Evolutionary conservation across 495 filamentous ascomycete genomes (phyloP).

Genomic region (Daldinia grandis): DNA sequence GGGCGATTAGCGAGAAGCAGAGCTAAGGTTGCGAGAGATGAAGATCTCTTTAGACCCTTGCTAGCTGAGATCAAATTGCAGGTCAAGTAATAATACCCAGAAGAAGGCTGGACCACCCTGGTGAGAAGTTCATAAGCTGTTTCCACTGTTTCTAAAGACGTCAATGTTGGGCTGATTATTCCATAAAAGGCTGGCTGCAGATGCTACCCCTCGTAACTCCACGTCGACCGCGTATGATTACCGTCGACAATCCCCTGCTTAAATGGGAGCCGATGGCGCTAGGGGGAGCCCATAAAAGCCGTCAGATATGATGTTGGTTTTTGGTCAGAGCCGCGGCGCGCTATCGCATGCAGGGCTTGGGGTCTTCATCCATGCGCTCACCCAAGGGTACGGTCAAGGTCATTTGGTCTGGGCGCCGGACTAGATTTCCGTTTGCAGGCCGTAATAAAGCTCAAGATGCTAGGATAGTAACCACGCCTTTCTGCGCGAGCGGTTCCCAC

Average conservation of each 20-base stretch:
- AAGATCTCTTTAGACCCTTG: conserved; percentile 40
- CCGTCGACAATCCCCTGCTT: conserved; percentile 38
- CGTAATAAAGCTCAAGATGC: conserved; percentile 34
- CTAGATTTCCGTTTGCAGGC: conserved; percentile 43
- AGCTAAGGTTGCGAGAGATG: conserved; percentile 41
- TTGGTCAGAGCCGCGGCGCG: conserved; percentile 38
- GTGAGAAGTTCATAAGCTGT: conserved; percentile 33
- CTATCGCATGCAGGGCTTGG: conserved; percentile 42
- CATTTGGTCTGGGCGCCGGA: conserved; percentile 41
- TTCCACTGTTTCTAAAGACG: conserved; percentile 42
- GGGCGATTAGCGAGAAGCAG: conserved; percentile 39
- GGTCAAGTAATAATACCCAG: conserved; percentile 40
- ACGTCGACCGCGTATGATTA: conserved; percentile 43
- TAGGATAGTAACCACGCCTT: conserved; percentile 28
- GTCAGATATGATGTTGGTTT: conserved; percentile 43
- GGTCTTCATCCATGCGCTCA: conserved; percentile 30
- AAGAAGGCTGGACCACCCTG: conserved; percentile 34
- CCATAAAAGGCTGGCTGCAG: conserved; percentile 41
- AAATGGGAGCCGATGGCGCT: conserved; percentile 44
- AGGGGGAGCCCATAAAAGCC: conserved; percentile 40
- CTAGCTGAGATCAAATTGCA: conserved; percentile 42
- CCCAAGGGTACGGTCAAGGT: conserved; percentile 38
- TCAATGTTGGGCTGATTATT: conserved; percentile 40
- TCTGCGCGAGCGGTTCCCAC: conserved; percentile 39
- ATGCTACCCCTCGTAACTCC: conserved; percentile 44